These are phyloP conservation scores for Lagenaria siceraria DNA, from an alignment of 306 rosid species.

Conservation along the genomic window DNA sequence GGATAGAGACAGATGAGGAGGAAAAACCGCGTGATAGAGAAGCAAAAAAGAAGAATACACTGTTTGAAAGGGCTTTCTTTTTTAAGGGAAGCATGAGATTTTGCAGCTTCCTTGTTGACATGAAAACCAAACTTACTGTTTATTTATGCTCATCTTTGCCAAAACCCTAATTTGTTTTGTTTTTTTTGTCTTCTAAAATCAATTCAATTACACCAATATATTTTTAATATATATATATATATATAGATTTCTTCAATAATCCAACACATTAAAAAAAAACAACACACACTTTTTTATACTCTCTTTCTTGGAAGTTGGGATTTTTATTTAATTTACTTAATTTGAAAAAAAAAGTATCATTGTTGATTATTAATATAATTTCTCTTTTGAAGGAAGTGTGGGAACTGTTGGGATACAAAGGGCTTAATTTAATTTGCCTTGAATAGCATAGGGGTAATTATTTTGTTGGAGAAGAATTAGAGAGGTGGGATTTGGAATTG, in stretches of 20 bases:
- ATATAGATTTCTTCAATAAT: background rate
- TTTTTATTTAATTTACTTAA: background rate
- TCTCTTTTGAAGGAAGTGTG: background rate
- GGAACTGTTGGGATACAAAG: background rate
- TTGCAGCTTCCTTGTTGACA: background rate
- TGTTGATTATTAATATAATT: background rate
- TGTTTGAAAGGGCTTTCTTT: slow-evolving; percentile 2
- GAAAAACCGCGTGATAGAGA: background rate
- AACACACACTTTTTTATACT: too few species aligned
- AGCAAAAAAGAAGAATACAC: background rate
- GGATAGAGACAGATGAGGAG: background rate
- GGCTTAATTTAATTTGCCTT: background rate
- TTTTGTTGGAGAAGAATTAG: background rate
- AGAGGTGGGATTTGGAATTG: background rate
- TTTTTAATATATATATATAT: background rate
- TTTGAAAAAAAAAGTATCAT: background rate
- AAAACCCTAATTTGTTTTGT: background rate
- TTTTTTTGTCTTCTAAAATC: background rate
- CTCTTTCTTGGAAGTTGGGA: background rate
- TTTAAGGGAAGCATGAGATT: background rate
- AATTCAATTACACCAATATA: background rate
- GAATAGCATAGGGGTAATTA: background rate
- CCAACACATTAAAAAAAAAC: background rate
- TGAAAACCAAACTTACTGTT: background rate
- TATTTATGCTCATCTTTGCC: background rate